A percentile compares a stretch with the other conserved stretches of the same genome.
Evolutionary conservation across 352 stramenopile genomes (phyloP).

Genomic region (Pilasporangium apinafurcum): DNA sequence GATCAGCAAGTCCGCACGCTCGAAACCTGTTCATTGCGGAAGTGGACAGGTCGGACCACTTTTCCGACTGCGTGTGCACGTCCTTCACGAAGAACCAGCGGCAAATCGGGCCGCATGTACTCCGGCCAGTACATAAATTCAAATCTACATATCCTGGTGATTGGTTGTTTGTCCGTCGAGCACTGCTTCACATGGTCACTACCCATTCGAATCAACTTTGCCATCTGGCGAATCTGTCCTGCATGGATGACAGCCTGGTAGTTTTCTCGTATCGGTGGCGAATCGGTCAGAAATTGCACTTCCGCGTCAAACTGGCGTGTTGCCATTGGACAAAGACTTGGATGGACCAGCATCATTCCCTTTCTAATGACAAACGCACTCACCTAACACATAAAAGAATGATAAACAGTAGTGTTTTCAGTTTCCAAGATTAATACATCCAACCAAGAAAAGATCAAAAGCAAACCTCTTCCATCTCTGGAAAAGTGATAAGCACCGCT

Average conservation of each 20-base stretch:
- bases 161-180: slow-evolving; percentile 1
- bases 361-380: too few species aligned
- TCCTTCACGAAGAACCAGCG: slow-evolving; percentile 65
- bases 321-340: slow-evolving; percentile 8
- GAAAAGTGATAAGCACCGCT: slow-evolving; percentile 52
- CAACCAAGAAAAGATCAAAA: too few species aligned
- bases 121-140: slow-evolving; percentile 87
- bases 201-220: slow-evolving; percentile 57
- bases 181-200: slow-evolving; percentile 1
- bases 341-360: slow-evolving; percentile 8
- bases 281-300: slow-evolving; percentile 44
- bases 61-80: slow-evolving; percentile 62
- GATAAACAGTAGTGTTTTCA: too few species aligned
- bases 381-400: too few species aligned
- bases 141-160: slow-evolving; percentile 60
- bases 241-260: slow-evolving; percentile 81
- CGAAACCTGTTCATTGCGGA: slow-evolving; percentile 25
- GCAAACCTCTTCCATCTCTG: slow-evolving; percentile 5
- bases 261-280: slow-evolving; percentile 54
- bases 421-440: too few species aligned
- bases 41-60: slow-evolving; percentile 56
- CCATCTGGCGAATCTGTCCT: slow-evolving; percentile 75
- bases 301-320: slow-evolving; percentile 7
- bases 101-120: slow-evolving; percentile 72
- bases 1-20: slow-evolving; percentile 45